Evolutionary conservation across 495 filamentous ascomycete species (phyloP), one percentile per base, ranked within the genome.

Genomic region (Aspergillus nanangensis): DNA sequence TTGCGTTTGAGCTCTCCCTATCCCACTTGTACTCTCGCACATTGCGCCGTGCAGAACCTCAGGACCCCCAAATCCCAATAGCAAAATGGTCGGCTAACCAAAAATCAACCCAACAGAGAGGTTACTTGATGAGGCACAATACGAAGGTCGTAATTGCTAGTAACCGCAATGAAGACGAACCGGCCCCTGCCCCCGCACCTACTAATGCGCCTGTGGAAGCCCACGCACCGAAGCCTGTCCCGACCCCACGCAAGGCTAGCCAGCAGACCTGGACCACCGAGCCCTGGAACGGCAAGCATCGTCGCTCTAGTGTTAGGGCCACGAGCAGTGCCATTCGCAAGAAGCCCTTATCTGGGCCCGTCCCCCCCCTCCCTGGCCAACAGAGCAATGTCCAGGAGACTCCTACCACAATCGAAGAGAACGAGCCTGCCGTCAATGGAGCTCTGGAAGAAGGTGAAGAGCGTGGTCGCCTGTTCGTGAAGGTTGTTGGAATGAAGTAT

Each of bases 91-190:
- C 55, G 69, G 74, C 87, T 91, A 82, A 91, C 72, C 56, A 64
- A 39, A 55, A 47, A 45, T 50, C 62, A 35, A 67, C 55, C 13
- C 69, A 72, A 82, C 84, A 98, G 93, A 88, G 93, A 72, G 93
- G 93, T 17, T 98, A 98, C 56, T 77, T 98, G 23, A 97, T 96
- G 93, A 82, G 93, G 53, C 93, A 98, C 52, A 98, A 97, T 64
- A 97, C 93, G 14, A 96, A 96, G 60, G 80, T 98, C 34, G 88
- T 98, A 42, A 86, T 96, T 46, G 93, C 94, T 1, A 83, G 77
- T 47, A 95, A 83, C 60, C 81, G 72, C 50, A 75, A 67, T 19
- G 70, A 75, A 17, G 72, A 79, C 14, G 70, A 71, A 34, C 51
- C 70, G 3, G 44, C 48, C 22, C 51, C 66, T 2, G 55, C 70